Base-by-base conservation (phyloP, 345 rosid genomes). In the Euphorbia pulcherrima region DNA sequence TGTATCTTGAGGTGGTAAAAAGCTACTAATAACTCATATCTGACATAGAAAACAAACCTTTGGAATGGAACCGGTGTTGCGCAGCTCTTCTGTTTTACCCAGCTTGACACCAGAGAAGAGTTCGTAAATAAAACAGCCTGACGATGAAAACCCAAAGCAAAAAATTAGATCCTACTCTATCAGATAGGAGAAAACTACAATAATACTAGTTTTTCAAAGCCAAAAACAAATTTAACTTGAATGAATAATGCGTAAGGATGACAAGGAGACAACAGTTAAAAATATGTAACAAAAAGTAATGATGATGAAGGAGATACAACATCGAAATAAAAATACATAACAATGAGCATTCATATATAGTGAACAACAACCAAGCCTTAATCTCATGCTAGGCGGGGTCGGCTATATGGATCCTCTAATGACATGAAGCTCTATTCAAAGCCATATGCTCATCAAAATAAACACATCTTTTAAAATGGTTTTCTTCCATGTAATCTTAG, bases 121-220 rank as follows among this genome's bases (percentile, higher is more conserved):
- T 78, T 94, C 99, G 82, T 91, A 80, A 63, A 94, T 91, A 68
- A 94, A 87, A 79, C 99, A 94, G 37, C 99, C 99, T 94, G 50
- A 12, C 30, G 59, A 64, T 50, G 14, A 17, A 35, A 24, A 50
- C 23, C 50, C 27, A 17, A 60, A 50, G 11, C 12, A 13, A 64
- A 30, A 48, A 26, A 64, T 69, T 64, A 75, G 74, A 29, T 59
- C 44, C 55, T 3, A 12, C 28, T 50, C 12, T 46, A 26, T 20
- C n/a, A 27, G 26, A 29, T 20, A 16, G 20, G 53, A 6, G 14
- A 40, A 58, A 47, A 23, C n/a, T 27, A 48, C 46, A 64, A 26
- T 33, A 9, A 52, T n/a, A n/a, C n/a, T n/a, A n/a, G n/a, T n/a
- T n/a, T n/a, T n/a, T n/a, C n/a, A n/a, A n/a, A n/a, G n/a, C n/a